Evolutionary conservation across 306 rosid species (phyloP).

Genomic region (Cucumis melo): DNA sequence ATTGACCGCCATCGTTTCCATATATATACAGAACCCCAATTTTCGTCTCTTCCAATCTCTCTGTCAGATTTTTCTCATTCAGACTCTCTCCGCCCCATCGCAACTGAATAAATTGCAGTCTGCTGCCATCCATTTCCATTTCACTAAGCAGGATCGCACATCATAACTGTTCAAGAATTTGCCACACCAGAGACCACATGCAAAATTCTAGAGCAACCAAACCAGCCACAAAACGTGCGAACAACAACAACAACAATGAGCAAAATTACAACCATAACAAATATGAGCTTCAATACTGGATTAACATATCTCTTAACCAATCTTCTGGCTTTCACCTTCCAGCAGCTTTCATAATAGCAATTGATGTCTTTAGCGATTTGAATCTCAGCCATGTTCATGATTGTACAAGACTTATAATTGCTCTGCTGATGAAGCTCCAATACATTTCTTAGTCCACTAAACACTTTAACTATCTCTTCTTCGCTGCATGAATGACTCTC

Average conservation of each 20-base stretch:
- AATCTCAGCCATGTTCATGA: background rate
- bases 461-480: conserved; percentile 3
- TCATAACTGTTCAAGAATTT: too few relatives aligned
- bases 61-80: too few relatives aligned
- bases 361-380: background rate
- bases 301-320: background rate
- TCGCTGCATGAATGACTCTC: background rate
- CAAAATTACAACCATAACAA: background rate
- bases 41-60: too few relatives aligned
- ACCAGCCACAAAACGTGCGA: background rate
- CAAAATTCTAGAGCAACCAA: background rate
- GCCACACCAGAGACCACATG: background rate
- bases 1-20: too few relatives aligned
- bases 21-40: too few relatives aligned
- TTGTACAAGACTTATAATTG: background rate
- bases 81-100: too few relatives aligned
- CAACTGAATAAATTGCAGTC: too few relatives aligned
- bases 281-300: background rate
- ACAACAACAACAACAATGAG: background rate
- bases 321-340: background rate
- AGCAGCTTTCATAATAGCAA: background rate
- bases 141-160: too few relatives aligned
- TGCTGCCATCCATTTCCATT: too few relatives aligned
- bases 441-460: background rate
- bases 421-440: background rate